phyloP scores from a whole-genome alignment of 306 rosid species.

The Hippophae gyantsensis region DNA sequence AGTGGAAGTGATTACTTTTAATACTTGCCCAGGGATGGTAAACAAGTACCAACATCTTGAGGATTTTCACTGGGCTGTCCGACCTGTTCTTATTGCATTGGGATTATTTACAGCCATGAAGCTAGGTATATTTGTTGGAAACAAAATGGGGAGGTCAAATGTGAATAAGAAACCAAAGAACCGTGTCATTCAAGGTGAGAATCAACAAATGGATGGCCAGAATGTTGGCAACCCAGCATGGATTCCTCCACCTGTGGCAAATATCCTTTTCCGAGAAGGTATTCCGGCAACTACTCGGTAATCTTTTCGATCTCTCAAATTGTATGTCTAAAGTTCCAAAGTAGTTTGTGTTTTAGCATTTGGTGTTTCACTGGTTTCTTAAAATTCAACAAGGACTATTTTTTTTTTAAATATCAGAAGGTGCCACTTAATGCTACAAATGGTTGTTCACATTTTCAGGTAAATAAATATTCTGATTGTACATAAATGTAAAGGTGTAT shows the following conservation, averaged over 20 bases:
- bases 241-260: conserved; percentile 60
- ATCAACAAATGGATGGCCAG: conserved; percentile 39
- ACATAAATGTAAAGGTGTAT: not conserved
- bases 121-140: conserved; percentile 50
- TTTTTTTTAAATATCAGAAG: too few species aligned
- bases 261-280: conserved; percentile 56
- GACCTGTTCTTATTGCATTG: conserved; percentile 62
- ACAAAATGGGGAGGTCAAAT: conserved; percentile 38
- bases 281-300: conserved; percentile 21
- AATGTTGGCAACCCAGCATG: conserved; percentile 39
- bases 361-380: conserved; percentile 15
- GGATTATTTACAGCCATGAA: conserved; percentile 68
- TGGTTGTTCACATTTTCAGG: not conserved
- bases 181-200: conserved; percentile 29
- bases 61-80: conserved; percentile 85
- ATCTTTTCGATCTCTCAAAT: conserved; percentile 18
- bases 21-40: conserved; percentile 51
- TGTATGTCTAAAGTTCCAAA: conserved; percentile 1
- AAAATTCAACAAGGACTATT: not conserved
- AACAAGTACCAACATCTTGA: conserved; percentile 82
- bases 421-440: not conserved
- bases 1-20: conserved; percentile 59
- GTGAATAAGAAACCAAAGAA: conserved; percentile 27
- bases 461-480: not conserved
- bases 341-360: conserved; percentile 11